Conservation (phyloP, 495 filamentous ascomycete genomes). For the Talaromyces ruber region DNA sequence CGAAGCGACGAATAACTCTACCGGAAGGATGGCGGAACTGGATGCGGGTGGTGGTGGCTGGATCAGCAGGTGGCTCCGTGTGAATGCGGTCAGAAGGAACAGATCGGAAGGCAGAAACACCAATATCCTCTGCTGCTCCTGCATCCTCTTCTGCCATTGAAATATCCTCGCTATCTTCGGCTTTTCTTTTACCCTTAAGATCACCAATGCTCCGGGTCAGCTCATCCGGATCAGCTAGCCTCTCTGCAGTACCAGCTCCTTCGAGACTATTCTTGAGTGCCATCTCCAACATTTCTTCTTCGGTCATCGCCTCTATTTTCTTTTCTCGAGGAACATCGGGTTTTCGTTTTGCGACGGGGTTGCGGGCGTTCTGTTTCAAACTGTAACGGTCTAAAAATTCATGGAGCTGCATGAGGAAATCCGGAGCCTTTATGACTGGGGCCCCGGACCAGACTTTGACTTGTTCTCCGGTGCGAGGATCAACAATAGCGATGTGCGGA, state of each 20-base stretch:
- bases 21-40: conserved; percentile 81
- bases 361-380: conserved; percentile 75
- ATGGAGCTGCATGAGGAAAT: conserved; percentile 84
- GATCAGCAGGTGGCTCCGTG: conserved; percentile 61
- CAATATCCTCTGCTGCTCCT: conserved; percentile 7
- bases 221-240: conserved; percentile 68
- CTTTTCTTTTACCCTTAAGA: conserved; percentile 59
- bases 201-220: conserved; percentile 58
- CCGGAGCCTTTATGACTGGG: conserved; percentile 63
- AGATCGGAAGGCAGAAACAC: conserved; percentile 44
- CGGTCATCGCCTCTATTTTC: conserved; percentile 80
- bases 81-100: conserved; percentile 71
- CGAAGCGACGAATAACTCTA: conserved; percentile 74
- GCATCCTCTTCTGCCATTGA: conserved; percentile 16
- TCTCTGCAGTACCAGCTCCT: conserved; percentile 21
- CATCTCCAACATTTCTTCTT: conserved; percentile 93
- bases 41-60: conserved; percentile 70
- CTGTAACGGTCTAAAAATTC: conserved; percentile 97
- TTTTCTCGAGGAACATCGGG: conserved; percentile 57
- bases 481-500: conserved; percentile 91
- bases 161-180: conserved; percentile 30
- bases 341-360: conserved; percentile 80
- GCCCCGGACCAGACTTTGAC: conserved; percentile 90
- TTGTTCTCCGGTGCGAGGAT: conserved; percentile 92
- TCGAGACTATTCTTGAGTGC: conserved; percentile 80